Base-by-base conservation (phyloP, 2,329 filamentous ascomycete genomes). In the Pseudopithomyces chartarum region DNA sequence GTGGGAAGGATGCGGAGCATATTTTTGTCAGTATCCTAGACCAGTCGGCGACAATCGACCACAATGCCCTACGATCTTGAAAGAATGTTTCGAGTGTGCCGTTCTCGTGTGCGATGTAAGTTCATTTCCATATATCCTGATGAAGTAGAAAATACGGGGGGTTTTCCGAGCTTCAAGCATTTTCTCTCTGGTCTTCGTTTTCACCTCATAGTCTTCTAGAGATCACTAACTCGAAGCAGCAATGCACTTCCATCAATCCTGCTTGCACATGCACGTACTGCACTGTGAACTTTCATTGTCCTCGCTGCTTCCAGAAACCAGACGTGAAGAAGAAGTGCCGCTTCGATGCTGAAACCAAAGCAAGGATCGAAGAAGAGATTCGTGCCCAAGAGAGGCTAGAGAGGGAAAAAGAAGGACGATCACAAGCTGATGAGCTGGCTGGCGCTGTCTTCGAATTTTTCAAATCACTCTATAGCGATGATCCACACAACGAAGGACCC, bases 1-100 rank as follows among this genome's bases (percentile, higher is more conserved):
- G 49, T 79, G 76, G 76, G 68, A 77, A 62, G 76, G 76, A 15
- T 79, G 76, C 52, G 76, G 76, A 2, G 70, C 74, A 2, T 78
- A 77, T 59, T 79, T 78, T 54, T 79, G 76, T 56, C 75, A 76
- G 47, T 71, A 69, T 53, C 67, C 71, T 11, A 60, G 76, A 23
- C 73, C 74, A 2, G 68, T 76, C 12, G 76, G 76, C 22, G 76
- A 79, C 49, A 68, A 67, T 32, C 63, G 76, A 56, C 68, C 68
- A 26, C 68, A 73, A 42, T 78, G 76, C 52, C 73, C 66, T 3
- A 73, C 68, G 2, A 56, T 66, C 1, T 53, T 78, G 11, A 76
- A 72, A 48, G 75, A 78, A 49, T 79, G 76, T 61, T 63, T 64
- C 11, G 74, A 72, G 36, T 79, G 76, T 57, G 63, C 66, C 12